Evolutionary conservation across 164 flowering plant genomes (phyloP).

Genomic region (Cinnamomum chago): DNA sequence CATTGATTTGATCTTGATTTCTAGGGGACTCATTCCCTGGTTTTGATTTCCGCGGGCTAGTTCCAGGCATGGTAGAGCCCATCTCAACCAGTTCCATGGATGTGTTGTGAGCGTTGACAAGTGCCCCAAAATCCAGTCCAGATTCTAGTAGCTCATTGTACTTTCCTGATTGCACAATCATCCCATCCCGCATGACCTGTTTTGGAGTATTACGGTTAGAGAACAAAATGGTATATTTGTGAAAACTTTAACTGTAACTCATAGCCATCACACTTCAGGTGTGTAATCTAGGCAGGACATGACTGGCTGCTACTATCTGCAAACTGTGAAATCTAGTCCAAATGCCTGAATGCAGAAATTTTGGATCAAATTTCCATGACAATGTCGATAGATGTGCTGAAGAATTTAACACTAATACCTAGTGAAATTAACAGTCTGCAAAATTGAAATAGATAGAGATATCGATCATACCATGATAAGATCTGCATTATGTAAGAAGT

Average conservation of each 20-base stretch:
- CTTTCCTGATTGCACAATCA: slow-evolving; percentile 87
- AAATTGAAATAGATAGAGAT: background rate
- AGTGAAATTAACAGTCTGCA: no score
- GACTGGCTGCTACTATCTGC: no score
- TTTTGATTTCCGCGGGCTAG: slow-evolving; percentile 23
- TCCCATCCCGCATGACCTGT: slow-evolving; percentile 96
- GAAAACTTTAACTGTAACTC: no score
- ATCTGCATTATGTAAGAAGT: slow-evolving; percentile 87
- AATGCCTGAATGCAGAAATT: no score
- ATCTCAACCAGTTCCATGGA: slow-evolving; percentile 88
- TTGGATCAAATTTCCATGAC: no score
- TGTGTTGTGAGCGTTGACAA: slow-evolving; percentile 88
- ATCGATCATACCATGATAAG: slow-evolving; percentile 60
- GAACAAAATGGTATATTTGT: background rate
- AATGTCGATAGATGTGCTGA: no score
- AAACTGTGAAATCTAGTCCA: no score
- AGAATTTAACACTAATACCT: no score
- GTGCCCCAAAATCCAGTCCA: slow-evolving; percentile 65
- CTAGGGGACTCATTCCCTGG: slow-evolving; percentile 20
- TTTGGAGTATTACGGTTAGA: slow-evolving; percentile 1
- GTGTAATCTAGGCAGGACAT: no score
- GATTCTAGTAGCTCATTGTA: slow-evolving; percentile 55
- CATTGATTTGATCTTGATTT: slow-evolving; percentile 31
- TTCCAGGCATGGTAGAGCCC: slow-evolving; percentile 14
- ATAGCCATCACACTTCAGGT: no score